Percentiles rank a stretch among this genome's conserved stretches.
Evolutionary conservation across 176 grass and related monocot species (phyloP).

Genomic region (Hordeum marinum): DNA sequence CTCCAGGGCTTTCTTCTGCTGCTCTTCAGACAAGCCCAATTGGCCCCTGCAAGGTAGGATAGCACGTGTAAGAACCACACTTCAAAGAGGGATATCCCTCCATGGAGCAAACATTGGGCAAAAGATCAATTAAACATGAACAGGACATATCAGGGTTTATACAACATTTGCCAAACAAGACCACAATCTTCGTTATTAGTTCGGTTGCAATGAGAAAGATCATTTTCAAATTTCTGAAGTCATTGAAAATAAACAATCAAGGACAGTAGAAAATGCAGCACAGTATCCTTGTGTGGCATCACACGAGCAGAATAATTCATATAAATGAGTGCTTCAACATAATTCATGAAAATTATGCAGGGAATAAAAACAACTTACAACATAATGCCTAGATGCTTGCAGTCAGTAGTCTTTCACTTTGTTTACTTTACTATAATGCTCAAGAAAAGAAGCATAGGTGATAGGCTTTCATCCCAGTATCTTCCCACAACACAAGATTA

Average conservation of each 20-base stretch:
- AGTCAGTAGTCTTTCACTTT: not conserved
- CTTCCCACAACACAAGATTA: not conserved
- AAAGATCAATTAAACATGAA: not conserved
- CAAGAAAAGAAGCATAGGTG: not conserved
- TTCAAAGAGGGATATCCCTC: not conserved
- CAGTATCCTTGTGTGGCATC: not conserved
- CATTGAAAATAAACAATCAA: not conserved
- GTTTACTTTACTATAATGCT: slow-evolving; percentile 1
- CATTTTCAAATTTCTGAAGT: slow-evolving; percentile 7
- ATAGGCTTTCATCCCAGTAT: not conserved
- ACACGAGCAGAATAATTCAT: not conserved
- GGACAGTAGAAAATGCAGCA: not conserved
- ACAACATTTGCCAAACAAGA: not conserved
- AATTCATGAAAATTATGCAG: not conserved
- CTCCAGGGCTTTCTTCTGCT: slow-evolving; percentile 81
- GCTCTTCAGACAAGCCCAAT: slow-evolving; percentile 74
- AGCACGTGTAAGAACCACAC: slow-evolving; percentile 22
- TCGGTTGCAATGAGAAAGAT: not conserved
- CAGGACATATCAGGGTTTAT: slow-evolving; percentile 5
- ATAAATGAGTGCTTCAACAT: slow-evolving; percentile 1
- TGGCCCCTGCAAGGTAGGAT: slow-evolving; percentile 59
- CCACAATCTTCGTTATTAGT: not conserved
- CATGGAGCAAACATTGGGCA: not conserved
- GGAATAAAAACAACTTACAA: slow-evolving; percentile 15
- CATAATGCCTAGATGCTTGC: not conserved